A percentile compares a stretch with the other conserved stretches of the same genome.
These are phyloP conservation scores for Vigna unguiculata DNA, from an alignment of 306 rosid species.

Conservation along the genomic window DNA sequence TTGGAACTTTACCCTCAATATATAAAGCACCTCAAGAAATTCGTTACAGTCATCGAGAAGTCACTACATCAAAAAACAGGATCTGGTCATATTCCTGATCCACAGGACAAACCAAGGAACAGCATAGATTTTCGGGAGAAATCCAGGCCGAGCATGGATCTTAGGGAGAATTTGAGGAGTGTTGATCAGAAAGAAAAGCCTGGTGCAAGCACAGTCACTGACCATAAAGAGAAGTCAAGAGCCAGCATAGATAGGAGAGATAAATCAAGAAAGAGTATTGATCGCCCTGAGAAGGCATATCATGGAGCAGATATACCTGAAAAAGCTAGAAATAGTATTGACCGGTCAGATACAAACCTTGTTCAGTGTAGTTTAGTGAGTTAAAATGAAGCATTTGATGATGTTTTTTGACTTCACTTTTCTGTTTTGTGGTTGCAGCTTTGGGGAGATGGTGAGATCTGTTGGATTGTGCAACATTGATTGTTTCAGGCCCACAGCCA, in stretches of 20 bases:
- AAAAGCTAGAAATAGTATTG: conserved; percentile 42
- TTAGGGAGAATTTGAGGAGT: conserved; percentile 32
- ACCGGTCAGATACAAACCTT: conserved; percentile 27
- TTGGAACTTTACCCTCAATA: conserved; percentile 37
- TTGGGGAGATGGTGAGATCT: conserved; percentile 44
- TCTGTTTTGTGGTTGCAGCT: conserved; percentile 31
- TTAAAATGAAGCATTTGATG: conserved; percentile 5
- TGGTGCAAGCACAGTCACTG: conserved; percentile 29
- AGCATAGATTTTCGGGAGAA: conserved; percentile 39
- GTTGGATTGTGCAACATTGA: conserved; percentile 42
- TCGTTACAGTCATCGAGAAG: conserved; percentile 28
- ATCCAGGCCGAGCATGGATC: conserved; percentile 42
- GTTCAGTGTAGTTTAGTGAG: neutral
- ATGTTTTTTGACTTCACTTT: conserved; percentile 26
- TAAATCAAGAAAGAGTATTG: conserved; percentile 38
- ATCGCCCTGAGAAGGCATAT: conserved; percentile 41
- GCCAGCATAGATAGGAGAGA: conserved; percentile 27
- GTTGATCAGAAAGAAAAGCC: conserved; percentile 37
- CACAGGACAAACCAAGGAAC: conserved; percentile 31
- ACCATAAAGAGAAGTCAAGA: conserved; percentile 41
- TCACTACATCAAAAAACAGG: conserved; percentile 18
- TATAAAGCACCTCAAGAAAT: conserved; percentile 41
- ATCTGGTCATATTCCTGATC: conserved; percentile 21
- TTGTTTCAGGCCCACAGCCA: conserved; percentile 40
- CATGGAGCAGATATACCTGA: conserved; percentile 38